A percentile compares a stretch with the other conserved stretches of the same genome.
Conservation (phyloP, 169 alveolate species). For the Plasmodium knowlesi region DNA sequence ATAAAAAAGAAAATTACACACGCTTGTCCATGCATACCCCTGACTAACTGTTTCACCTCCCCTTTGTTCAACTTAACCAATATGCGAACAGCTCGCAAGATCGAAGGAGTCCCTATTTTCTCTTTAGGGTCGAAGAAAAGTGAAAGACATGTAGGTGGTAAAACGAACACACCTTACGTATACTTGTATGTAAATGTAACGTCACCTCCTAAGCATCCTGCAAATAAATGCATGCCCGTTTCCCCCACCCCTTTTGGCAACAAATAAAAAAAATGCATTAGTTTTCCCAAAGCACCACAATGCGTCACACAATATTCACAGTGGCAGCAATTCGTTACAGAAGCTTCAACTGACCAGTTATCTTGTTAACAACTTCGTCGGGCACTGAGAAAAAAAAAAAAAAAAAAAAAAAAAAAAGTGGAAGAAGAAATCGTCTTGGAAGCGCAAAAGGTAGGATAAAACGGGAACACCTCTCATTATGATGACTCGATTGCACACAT, state of each 20-base stretch:
- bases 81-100: neutral
- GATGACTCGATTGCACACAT: neutral
- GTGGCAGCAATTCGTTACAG: constrained; percentile 43
- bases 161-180: neutral
- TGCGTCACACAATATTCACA: neutral
- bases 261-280: neutral
- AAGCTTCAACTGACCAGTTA: constrained; percentile 85
- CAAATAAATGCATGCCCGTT: neutral
- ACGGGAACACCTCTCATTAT: neutral
- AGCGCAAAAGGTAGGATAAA: neutral
- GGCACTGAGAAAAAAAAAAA: constrained; percentile 76
- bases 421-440: neutral
- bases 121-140: neutral
- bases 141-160: neutral
- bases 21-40: neutral
- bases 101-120: neutral
- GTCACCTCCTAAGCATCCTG: neutral
- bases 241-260: neutral
- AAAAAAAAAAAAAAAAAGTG: constrained; percentile 42
- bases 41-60: neutral
- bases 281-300: neutral
- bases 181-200: neutral
- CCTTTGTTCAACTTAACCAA: neutral
- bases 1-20: constrained; percentile 1
- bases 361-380: constrained; percentile 79